Evolutionary conservation across 164 flowering plant genomes (phyloP).

Genomic region (Euptelea pleiosperma): DNA sequence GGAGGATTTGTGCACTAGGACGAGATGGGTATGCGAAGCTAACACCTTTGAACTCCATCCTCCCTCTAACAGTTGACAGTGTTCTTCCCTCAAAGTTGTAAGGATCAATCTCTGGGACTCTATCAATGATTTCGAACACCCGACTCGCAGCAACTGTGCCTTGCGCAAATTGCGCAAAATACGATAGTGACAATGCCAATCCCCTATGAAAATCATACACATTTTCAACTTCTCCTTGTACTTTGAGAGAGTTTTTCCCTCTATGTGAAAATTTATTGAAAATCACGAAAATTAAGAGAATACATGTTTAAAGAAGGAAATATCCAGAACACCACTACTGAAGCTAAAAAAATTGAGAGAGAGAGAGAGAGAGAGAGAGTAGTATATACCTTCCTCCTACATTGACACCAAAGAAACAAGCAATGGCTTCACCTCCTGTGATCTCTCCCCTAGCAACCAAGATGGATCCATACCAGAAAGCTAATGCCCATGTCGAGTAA

Average conservation of each 20-base stretch:
- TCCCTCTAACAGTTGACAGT: conserved; percentile 47
- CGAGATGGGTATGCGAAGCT: conserved; percentile 73
- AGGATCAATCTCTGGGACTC: conserved; percentile 78
- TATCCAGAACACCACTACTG: too few species aligned
- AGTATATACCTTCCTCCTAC: conserved; percentile 65
- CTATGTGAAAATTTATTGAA: too few species aligned
- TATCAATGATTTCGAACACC: conserved; percentile 69
- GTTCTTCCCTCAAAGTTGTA: conserved; percentile 46
- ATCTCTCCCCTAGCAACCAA: conserved; percentile 51
- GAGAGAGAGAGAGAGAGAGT: conserved; percentile 9
- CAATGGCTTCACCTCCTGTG: conserved; percentile 63
- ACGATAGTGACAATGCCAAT: conserved; percentile 65
- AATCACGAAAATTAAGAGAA: too few species aligned
- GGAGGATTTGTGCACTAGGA: conserved; percentile 45
- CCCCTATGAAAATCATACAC: conserved; percentile 38
- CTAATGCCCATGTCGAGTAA: conserved; percentile 79
- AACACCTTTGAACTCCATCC: conserved; percentile 57
- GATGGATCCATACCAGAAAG: conserved; percentile 76
- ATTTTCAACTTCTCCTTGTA: background rate
- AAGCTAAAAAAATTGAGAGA: background rate
- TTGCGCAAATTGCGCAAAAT: conserved; percentile 76
- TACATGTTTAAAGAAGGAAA: too few species aligned
- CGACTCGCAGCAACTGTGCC: conserved; percentile 76
- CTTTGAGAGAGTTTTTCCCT: background rate
- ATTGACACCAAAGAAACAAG: conserved; percentile 83